Evolutionary conservation across 148 eudicot genomes (phyloP).

Genomic region (Suaeda aralocaspica): DNA sequence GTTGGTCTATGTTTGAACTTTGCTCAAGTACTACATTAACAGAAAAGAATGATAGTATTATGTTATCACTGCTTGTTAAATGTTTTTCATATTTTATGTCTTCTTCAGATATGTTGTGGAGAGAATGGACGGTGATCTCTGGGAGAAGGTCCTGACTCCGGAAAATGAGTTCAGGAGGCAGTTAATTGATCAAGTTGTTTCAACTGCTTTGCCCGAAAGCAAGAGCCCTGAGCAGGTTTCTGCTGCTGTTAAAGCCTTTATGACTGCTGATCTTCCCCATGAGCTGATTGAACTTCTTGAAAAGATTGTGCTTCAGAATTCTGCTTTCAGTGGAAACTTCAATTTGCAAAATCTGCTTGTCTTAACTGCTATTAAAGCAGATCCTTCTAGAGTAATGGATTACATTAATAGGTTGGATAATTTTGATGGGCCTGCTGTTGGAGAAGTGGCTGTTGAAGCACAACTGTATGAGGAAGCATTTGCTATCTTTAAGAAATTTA

Average conservation of each 20-base stretch:
- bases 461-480: slow-evolving; percentile 87
- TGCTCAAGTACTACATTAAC: background rate
- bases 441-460: slow-evolving; percentile 97
- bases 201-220: slow-evolving; percentile 99
- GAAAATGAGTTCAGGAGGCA: slow-evolving; percentile 92
- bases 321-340: slow-evolving; percentile 96
- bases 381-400: slow-evolving; percentile 95
- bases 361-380: slow-evolving; percentile 96
- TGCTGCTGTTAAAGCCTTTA: slow-evolving; percentile 98
- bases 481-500: slow-evolving; percentile 95
- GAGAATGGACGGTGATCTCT: slow-evolving; percentile 90
- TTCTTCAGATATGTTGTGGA: slow-evolving; percentile 78
- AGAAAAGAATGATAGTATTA: background rate
- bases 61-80: background rate
- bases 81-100: background rate
- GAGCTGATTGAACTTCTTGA: slow-evolving; percentile 95
- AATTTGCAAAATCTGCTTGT: slow-evolving; percentile 92
- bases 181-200: slow-evolving; percentile 96
- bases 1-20: slow-evolving; percentile 28
- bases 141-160: slow-evolving; percentile 89
- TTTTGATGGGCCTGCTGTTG: slow-evolving; percentile 98
- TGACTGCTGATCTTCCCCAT: slow-evolving; percentile 99
- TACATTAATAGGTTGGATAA: slow-evolving; percentile 88
- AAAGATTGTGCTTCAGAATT: slow-evolving; percentile 95
- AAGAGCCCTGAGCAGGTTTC: slow-evolving; percentile 99